phyloP scores from a whole-genome alignment of 768 basidiomycete genomes.

The Lactarius trivialis region DNA sequence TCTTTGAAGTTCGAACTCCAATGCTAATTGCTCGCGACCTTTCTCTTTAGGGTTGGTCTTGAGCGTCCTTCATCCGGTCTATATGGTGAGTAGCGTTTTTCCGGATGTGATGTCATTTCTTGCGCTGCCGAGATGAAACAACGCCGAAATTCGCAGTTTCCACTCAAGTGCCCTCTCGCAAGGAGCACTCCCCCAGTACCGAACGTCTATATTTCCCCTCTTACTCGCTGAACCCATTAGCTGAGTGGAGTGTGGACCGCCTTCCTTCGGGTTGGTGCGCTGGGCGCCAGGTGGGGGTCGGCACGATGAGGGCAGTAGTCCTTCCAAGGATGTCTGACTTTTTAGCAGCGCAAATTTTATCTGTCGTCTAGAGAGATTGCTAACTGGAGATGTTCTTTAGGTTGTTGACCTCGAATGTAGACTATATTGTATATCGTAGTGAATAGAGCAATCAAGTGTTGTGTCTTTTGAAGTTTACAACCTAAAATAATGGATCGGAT shows the following conservation, averaged over 20 bases:
- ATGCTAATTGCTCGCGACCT: neutral
- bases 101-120: neutral
- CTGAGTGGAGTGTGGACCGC: slow-evolving; percentile 59
- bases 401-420: neutral
- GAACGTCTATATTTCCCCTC: slow-evolving; percentile 70
- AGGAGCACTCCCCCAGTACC: slow-evolving; percentile 67
- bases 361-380: neutral
- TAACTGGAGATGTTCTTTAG: neutral
- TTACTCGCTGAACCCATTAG: slow-evolving; percentile 57
- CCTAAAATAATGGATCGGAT: neutral
- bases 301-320: slow-evolving; percentile 55
- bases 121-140: slow-evolving; percentile 23
- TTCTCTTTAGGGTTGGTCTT: neutral
- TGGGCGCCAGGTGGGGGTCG: slow-evolving; percentile 69
- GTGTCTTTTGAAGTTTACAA: too few relatives aligned
- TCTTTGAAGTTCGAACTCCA: neutral
- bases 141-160: slow-evolving; percentile 83
- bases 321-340: slow-evolving; percentile 90
- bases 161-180: slow-evolving; percentile 61
- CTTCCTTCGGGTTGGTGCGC: slow-evolving; percentile 47
- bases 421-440: too few relatives aligned
- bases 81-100: slow-evolving; percentile 1
- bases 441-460: too few relatives aligned
- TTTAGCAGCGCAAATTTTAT: slow-evolving; percentile 15
- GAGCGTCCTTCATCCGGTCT: neutral